Conservation (phyloP, 1,139 yeast species). For the Debaryomyces sp. region DNA sequence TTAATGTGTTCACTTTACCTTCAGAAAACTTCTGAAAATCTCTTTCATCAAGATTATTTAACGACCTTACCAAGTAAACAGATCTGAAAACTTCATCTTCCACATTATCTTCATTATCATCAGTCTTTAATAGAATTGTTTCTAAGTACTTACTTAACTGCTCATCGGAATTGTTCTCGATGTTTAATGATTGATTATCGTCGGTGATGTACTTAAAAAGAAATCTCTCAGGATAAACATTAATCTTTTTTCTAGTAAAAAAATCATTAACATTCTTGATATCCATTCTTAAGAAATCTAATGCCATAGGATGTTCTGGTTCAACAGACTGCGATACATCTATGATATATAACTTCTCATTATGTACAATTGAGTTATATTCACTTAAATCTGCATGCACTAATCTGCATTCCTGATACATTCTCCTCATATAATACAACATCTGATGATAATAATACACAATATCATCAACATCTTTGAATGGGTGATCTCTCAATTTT, state of each 20-base stretch:
- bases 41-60: slow-evolving; percentile 78
- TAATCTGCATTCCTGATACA: slow-evolving; percentile 85
- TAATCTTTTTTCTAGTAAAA: slow-evolving; percentile 69
- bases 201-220: slow-evolving; percentile 73
- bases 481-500: slow-evolving; percentile 77
- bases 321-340: slow-evolving; percentile 98
- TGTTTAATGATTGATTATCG: slow-evolving; percentile 38
- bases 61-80: slow-evolving; percentile 76
- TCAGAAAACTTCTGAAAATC: slow-evolving; percentile 81
- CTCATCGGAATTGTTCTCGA: slow-evolving; percentile 44
- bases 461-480: slow-evolving; percentile 64
- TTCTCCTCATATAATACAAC: slow-evolving; percentile 79
- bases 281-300: slow-evolving; percentile 95
- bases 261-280: slow-evolving; percentile 92
- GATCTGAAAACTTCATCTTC: slow-evolving; percentile 88
- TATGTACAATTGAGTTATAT: slow-evolving; percentile 86
- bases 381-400: slow-evolving; percentile 98
- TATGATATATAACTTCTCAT: slow-evolving; percentile 79
- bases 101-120: slow-evolving; percentile 53
- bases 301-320: slow-evolving; percentile 96
- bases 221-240: slow-evolving; percentile 77
- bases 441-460: slow-evolving; percentile 73
- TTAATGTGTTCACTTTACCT: slow-evolving; percentile 81
- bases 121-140: slow-evolving; percentile 54
- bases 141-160: slow-evolving; percentile 41